Conservation (phyloP, 495 filamentous ascomycete genomes). For the Opeltia flavorubescens region DNA sequence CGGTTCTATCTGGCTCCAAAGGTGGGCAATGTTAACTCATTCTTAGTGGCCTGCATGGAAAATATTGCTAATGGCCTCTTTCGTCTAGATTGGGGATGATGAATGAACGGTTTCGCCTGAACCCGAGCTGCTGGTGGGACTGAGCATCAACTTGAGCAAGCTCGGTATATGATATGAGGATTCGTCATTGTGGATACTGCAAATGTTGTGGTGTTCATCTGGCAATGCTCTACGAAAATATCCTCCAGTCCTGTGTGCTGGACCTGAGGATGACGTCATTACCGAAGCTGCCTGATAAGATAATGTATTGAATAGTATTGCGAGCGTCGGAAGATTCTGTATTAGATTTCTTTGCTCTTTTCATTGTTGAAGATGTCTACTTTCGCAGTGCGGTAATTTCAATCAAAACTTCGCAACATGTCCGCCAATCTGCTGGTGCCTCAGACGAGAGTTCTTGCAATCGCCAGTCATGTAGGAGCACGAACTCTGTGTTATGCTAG, state of each 20-base stretch:
- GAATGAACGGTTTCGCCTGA: constrained; percentile 37
- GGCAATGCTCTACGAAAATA: too few relatives aligned
- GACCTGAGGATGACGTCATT: too few relatives aligned
- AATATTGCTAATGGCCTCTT: background rate
- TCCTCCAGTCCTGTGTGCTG: too few relatives aligned
- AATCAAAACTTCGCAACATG: constrained; percentile 7
- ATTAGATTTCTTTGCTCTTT: background rate
- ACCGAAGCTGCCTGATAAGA: too few relatives aligned
- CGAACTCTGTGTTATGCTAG: constrained; percentile 7
- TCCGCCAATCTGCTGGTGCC: constrained; percentile 41
- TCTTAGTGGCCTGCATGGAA: too few relatives aligned
- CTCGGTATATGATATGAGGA: too few relatives aligned
- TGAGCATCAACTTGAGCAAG: too few relatives aligned
- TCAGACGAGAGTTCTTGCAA: constrained; percentile 76
- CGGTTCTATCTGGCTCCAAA: constrained; percentile 98
- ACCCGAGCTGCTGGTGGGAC: too few relatives aligned
- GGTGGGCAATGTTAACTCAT: constrained; percentile 31
- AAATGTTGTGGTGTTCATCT: too few relatives aligned
- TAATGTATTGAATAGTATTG: background rate
- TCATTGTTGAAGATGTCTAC: background rate
- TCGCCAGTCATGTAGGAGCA: constrained; percentile 88
- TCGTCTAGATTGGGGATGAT: constrained; percentile 70
- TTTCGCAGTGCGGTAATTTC: too few relatives aligned
- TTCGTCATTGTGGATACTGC: too few relatives aligned
- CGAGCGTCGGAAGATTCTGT: background rate